A percentile compares a stretch with the other conserved stretches of the same genome.
These are phyloP conservation scores for Castanea mollissima DNA, from an alignment of 306 rosid species.

Conservation along the genomic window DNA sequence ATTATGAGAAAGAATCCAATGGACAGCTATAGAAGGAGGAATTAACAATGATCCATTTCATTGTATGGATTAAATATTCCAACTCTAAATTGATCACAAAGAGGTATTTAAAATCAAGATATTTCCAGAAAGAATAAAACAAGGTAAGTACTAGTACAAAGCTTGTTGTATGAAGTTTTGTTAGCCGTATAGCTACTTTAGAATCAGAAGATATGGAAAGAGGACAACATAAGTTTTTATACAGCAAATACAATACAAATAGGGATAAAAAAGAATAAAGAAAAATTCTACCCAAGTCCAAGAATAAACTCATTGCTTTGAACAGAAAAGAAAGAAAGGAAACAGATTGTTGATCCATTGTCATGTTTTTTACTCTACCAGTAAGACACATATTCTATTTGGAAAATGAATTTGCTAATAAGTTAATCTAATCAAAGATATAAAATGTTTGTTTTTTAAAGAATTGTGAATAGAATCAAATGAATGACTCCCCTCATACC, in stretches of 20 bases:
- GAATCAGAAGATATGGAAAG: neutral
- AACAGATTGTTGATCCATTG: neutral
- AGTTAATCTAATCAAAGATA: neutral
- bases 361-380: neutral
- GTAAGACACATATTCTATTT: neutral
- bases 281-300: neutral
- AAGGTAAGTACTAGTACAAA: neutral
- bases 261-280: neutral
- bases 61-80: no score
- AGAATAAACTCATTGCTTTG: neutral
- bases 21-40: neutral
- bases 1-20: constrained; percentile 5
- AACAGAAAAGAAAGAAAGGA: neutral
- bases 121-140: neutral
- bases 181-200: neutral
- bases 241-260: neutral
- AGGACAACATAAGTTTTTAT: neutral
- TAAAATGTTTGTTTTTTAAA: neutral
- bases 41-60: neutral
- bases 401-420: neutral
- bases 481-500: constrained; percentile 26
- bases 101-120: constrained; percentile 6
- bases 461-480: neutral
- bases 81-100: neutral
- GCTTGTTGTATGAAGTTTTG: neutral